These are phyloP conservation scores for Candida odintsovae DNA, from an alignment of 805 yeast genomes.

Conservation along the genomic window DNA sequence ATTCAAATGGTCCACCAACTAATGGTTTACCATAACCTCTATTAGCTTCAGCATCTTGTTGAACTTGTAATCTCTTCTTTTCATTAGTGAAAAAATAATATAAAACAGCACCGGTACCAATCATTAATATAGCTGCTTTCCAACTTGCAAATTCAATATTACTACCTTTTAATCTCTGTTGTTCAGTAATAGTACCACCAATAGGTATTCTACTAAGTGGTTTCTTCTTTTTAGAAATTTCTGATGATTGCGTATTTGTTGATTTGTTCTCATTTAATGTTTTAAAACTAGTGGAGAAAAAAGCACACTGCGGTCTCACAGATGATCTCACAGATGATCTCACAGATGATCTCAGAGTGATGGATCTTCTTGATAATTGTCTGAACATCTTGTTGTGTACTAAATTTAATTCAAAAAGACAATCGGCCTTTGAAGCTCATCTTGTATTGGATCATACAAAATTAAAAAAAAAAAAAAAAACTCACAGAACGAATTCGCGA, in stretches of 20 bases:
- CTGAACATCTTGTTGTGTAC: conserved; percentile 6
- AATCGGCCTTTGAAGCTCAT: neutral
- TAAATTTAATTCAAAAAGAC: too few relatives aligned
- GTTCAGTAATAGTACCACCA: conserved; percentile 44
- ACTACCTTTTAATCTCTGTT: conserved; percentile 29
- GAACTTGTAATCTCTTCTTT: conserved; percentile 66
- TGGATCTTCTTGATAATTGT: conserved; percentile 6
- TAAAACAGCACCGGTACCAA: conserved; percentile 64
- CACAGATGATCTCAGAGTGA: neutral
- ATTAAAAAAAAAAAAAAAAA: too few relatives aligned
- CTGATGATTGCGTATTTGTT: conserved; percentile 1
- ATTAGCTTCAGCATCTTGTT: conserved; percentile 77
- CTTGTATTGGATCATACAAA: too few relatives aligned
- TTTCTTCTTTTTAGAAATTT: conserved; percentile 31
- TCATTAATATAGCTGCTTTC: conserved; percentile 69
- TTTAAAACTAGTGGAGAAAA: conserved; percentile 14
- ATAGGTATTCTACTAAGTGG: conserved; percentile 79
- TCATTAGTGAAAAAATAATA: conserved; percentile 70
- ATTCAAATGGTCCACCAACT: conserved; percentile 83
- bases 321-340: neutral
- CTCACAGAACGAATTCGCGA: neutral
- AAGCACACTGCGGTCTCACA: neutral
- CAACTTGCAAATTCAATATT: conserved; percentile 75
- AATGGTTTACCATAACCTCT: conserved; percentile 89
- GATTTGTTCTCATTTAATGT: conserved; percentile 12